phyloP scores from a whole-genome alignment of 352 stramenopile genomes.

The Halophytophthora batemanensis region DNA sequence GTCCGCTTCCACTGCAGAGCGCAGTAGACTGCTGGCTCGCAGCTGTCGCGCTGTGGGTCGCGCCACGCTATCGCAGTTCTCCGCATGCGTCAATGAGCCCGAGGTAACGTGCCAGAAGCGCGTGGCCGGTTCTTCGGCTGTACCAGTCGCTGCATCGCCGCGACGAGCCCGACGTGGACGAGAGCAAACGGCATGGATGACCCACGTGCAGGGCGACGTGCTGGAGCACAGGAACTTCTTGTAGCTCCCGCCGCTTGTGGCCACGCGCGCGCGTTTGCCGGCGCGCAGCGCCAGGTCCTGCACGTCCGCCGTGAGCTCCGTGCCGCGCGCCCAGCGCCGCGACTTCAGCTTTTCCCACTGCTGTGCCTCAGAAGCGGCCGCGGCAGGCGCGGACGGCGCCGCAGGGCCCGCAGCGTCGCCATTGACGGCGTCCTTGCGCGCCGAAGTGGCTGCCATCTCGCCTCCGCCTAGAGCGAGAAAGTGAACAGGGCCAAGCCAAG shows the following conservation, averaged over 20 bases:
- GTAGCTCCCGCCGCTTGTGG: slow-evolving; percentile 51
- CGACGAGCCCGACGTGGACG: slow-evolving; percentile 9
- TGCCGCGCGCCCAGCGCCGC: slow-evolving; percentile 33
- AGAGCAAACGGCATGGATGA: slow-evolving; percentile 47
- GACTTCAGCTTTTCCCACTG: slow-evolving; percentile 31
- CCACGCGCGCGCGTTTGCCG: slow-evolving; percentile 43
- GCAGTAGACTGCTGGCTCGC: slow-evolving; percentile 31
- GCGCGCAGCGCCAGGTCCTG: slow-evolving; percentile 46
- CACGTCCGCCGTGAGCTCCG: slow-evolving; percentile 42
- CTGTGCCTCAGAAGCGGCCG: background rate
- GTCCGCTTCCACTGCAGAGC: slow-evolving; percentile 42
- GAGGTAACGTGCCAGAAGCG: slow-evolving; percentile 59
- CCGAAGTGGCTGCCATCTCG: no score
- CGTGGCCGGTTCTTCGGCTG: slow-evolving; percentile 1
- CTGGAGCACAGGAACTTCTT: slow-evolving; percentile 58
- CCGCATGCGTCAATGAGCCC: slow-evolving; percentile 30
- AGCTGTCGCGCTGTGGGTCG: slow-evolving; percentile 45
- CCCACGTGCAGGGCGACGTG: slow-evolving; percentile 32
- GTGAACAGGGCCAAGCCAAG: no score
- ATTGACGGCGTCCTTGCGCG: background rate
- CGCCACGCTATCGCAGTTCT: slow-evolving; percentile 36
- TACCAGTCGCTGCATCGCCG: background rate
- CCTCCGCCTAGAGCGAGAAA: no score
- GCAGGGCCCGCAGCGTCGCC: slow-evolving; percentile 3
- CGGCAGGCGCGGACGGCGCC: background rate